Percentiles rank a stretch among this genome's conserved stretches.
Evolutionary conservation across 305 asterid genomes (phyloP).

Genomic region (Fraxinus platypoda): DNA sequence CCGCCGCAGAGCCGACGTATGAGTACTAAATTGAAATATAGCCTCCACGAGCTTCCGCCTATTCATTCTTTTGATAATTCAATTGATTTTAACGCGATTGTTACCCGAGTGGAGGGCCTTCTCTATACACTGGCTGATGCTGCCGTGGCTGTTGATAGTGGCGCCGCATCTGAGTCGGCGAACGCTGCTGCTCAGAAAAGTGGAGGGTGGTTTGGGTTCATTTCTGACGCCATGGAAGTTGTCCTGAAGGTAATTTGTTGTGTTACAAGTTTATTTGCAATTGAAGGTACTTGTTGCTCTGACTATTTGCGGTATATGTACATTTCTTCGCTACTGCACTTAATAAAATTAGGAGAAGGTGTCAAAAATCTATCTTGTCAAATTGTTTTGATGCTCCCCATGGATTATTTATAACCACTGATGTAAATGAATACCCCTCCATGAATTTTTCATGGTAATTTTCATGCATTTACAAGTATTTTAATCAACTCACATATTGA

Average conservation of each 20-base stretch:
- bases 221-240: slow-evolving; percentile 94
- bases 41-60: slow-evolving; percentile 67
- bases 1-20: slow-evolving; percentile 43
- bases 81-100: slow-evolving; percentile 48
- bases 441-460: background rate
- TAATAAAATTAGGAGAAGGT: background rate
- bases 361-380: background rate
- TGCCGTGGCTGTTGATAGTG: slow-evolving; percentile 61
- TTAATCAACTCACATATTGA: background rate
- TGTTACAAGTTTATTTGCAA: background rate
- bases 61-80: slow-evolving; percentile 36
- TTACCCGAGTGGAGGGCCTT: slow-evolving; percentile 71
- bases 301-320: background rate
- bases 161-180: slow-evolving; percentile 43
- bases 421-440: background rate
- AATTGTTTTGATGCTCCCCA: background rate
- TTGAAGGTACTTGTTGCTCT: background rate
- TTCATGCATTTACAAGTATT: background rate
- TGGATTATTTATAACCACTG: background rate
- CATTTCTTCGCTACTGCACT: background rate
- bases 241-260: slow-evolving; percentile 66
- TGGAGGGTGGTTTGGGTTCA: slow-evolving; percentile 96
- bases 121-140: slow-evolving; percentile 94
- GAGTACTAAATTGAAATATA: slow-evolving; percentile 57
- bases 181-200: slow-evolving; percentile 51